Evolutionary conservation across 495 filamentous ascomycete species (phyloP), one percentile per base, ranked within the genome.

Genomic region (Tuber brumale): DNA sequence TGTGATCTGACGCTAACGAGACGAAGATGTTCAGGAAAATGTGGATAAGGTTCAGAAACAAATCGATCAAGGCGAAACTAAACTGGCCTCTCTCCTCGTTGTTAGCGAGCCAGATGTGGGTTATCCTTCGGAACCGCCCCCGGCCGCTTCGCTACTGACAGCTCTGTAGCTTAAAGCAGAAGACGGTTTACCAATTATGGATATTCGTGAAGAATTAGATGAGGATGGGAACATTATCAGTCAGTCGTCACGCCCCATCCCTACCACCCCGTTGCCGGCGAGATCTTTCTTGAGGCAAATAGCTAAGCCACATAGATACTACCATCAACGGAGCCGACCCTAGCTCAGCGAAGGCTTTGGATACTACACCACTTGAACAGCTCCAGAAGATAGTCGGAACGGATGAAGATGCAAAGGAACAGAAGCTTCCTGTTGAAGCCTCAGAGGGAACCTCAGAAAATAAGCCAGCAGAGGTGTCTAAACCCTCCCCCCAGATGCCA

Each of bases 121-220:
- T 27, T 8, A 31, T n/a, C 39, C 44, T 23, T 37, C 23, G 8
- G 46, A 48, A 27, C 27, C 35, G 23, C 46, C 27, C 19, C 1
- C 5, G 85, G 85, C 3, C 81, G 75, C 0, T 84, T 88, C 19
- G 79, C 87, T 46, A 85, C 84, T 31, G 82, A 86, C 23, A 12
- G 23, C 27, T 66, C 86, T 85, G 1, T 86, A 87, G 75, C 85
- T 84, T 6, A 86, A 84, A 35, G 88, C 88, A 51, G 91, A 92
- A 74, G 91, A 91, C 46, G 86, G 90, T 76, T 83, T 94, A 70
- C 91, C 93, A 4, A 87, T 97, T 72, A 92, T 89, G 35, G 95
- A 97, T 73, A 97, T 99, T 76, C 84, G 90, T 66, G 95, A 99
- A 84, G 91, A 97, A 85, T 86, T 99, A 70, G 95, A 99, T 83